Evolutionary conservation across 2,329 filamentous ascomycete genomes (phyloP), one percentile per base, ranked within the genome.

Genomic region (Shiraia bambusicola): DNA sequence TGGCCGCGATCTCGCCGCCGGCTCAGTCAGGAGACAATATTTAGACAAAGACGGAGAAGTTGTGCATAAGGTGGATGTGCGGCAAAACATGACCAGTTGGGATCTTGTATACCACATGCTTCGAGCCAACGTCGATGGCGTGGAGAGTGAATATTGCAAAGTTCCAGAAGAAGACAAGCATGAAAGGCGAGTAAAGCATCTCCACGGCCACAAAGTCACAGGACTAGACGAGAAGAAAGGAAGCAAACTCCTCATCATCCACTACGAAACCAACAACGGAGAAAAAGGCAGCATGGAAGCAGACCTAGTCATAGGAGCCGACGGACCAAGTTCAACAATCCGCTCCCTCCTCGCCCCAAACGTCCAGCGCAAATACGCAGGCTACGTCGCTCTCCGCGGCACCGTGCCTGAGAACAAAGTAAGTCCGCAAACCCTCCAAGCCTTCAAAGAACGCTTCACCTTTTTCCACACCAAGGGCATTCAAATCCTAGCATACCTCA

Each of bases 401-500:
- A 66, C 63, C 1, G 53, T 63, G 1, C 58, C 47, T 5, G 63
- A 66, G 35, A 34, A 49, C 22, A 24, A 45, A 11, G 58, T 63
- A 1, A 54, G 50, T 5, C 26, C 47, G 1, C n/a, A 43, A 5
- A 57, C 63, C 0, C 45, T 38, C 15, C 49, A 58, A 38, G 49
- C 55, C 0, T 71, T 72, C 41, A 47, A 55, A 11, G 65, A 72
- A 36, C 63, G 64, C 28, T 71, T 73, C 38, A 67, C 67, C 1
- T 73, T 73, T 51, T 72, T 65, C 51, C 69, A 72, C 36, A 38
- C 56, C 1, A 34, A 46, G 7, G 69, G 67, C 11, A 58, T 67
- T 1, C 69, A 72, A 35, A 65, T 69, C 14, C 57, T 72, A 1
- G 69, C 65, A 10, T 76, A 76, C 47, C 54, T 71, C 4, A 74